A percentile compares a stretch with the other conserved stretches of the same genome.
Conservation (phyloP, 345 rosid species). For the Eucalyptus viminalis region DNA sequence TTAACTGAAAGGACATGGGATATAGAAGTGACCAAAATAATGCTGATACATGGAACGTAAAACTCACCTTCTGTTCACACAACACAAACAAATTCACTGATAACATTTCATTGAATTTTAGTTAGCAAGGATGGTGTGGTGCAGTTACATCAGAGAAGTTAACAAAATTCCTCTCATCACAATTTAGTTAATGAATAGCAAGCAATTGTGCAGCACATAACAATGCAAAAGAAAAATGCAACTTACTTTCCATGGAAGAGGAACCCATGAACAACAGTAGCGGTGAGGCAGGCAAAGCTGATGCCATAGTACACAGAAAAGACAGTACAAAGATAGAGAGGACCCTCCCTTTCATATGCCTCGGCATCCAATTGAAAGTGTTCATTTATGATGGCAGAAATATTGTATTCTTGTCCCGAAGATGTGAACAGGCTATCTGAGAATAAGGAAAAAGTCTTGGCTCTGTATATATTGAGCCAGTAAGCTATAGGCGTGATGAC, state of each 20-base stretch:
- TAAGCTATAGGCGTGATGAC: constrained; percentile 43
- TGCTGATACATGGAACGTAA: neutral
- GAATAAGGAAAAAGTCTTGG: constrained; percentile 55
- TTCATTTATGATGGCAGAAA: constrained; percentile 34
- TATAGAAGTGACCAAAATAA: neutral
- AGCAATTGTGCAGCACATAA: neutral
- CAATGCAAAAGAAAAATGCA: neutral
- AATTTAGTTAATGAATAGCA: neutral
- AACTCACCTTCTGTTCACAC: neutral
- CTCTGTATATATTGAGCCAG: constrained; percentile 40
- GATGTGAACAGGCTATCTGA: constrained; percentile 46
- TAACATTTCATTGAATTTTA: neutral
- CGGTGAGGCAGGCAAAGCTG: constrained; percentile 42
- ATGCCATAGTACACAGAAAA: constrained; percentile 39
- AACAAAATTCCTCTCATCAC: neutral
- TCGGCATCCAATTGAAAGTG: constrained; percentile 30
- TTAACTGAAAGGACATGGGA: neutral
- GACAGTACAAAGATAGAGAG: constrained; percentile 38
- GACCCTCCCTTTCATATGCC: constrained; percentile 44
- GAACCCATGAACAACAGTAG: constrained; percentile 52
- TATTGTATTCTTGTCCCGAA: constrained; percentile 36
- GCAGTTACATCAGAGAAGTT: neutral
- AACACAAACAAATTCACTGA: neutral
- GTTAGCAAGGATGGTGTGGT: neutral
- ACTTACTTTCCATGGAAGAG: constrained; percentile 61